Conservation (phyloP, 306 rosid species). For the Psophocarpus tetragonolobus region DNA sequence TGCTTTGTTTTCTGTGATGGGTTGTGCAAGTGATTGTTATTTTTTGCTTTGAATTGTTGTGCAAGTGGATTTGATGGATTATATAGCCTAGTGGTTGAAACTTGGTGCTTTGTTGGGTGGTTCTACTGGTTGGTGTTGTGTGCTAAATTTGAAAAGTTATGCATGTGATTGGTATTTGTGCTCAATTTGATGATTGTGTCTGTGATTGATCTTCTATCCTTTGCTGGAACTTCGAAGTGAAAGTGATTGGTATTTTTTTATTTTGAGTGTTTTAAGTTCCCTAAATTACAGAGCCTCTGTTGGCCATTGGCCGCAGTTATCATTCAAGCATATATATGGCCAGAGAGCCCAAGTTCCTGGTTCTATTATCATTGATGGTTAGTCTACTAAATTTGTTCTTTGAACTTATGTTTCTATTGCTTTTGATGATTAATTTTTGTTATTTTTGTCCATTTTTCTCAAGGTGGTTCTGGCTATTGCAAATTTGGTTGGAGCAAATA, state of each 20-base stretch:
- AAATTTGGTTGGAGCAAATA: slow-evolving; percentile 90
- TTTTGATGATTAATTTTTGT: neutral
- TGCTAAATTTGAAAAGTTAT: neutral
- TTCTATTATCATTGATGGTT: slow-evolving; percentile 82
- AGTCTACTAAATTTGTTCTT: slow-evolving; percentile 16
- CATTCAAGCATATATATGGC: slow-evolving; percentile 63
- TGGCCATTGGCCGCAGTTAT: slow-evolving; percentile 45
- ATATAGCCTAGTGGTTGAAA: neutral
- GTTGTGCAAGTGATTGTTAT: neutral
- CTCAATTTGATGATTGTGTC: too few relatives aligned
- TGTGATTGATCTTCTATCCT: neutral
- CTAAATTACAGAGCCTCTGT: slow-evolving; percentile 49
- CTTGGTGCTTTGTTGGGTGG: neutral
- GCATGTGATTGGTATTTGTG: slow-evolving; percentile 2
- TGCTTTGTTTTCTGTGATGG: neutral
- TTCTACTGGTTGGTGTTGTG: neutral
- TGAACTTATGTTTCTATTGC: slow-evolving; percentile 12
- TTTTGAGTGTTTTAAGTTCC: neutral
- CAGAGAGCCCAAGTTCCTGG: slow-evolving; percentile 70
- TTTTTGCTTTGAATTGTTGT: neutral
- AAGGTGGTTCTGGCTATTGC: slow-evolving; percentile 98
- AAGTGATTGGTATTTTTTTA: neutral
- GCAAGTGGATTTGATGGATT: slow-evolving; percentile 13
- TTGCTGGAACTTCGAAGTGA: neutral
- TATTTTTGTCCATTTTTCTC: neutral